Evolutionary conservation across 176 grass and related monocot genomes (phyloP), one percentile per base, ranked within the genome.

Genomic region (Saccharum officinarum): DNA sequence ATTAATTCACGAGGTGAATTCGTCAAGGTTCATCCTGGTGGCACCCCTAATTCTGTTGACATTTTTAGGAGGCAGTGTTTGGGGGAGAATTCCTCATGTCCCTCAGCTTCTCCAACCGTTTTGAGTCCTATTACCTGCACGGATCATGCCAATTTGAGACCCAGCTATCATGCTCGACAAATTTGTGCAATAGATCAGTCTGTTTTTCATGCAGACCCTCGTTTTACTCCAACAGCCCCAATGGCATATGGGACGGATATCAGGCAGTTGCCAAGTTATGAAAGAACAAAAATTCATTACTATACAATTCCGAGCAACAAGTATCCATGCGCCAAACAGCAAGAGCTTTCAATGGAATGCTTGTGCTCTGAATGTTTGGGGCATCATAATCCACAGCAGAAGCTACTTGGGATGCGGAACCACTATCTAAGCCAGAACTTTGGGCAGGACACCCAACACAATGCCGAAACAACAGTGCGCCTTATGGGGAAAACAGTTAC

Each of bases 1-100:
- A 85, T 98, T 71, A 98, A 98, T 86, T 98, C 93, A 22, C 96
- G 85, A 66, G 96, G 96, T 75, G 93, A 98, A 77, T 92, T 95
- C 0, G 67, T 98, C 71, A 95, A 92, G 60, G 79, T 90, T 86
- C 83, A 92, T 65, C 79, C 84, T 69, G 73, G 77, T 68, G 84
- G 71, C 69, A 59, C 72, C 45, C 55, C 82, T 84, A 87, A 82
- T 77, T 84, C 65, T 18, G 74, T 75, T 62, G 72, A 88, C 26
- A 44, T 88, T 37, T 82, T 87, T 81, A 88, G 82, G 67, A 80
- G 77, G 64, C 82, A 90, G 68, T 73, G 77, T 15, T 73, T 75
- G 73, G 45, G 69, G 30, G 38, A 87, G 54, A 84, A 77, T 82
- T 78, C 80, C 72, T 84, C 75, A 14, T 36, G 39, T 40, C 82